Percentiles rank a stretch among this genome's conserved stretches.
phyloP scores from a whole-genome alignment of 345 rosid species.

The Excoecaria cochinchinensis region DNA sequence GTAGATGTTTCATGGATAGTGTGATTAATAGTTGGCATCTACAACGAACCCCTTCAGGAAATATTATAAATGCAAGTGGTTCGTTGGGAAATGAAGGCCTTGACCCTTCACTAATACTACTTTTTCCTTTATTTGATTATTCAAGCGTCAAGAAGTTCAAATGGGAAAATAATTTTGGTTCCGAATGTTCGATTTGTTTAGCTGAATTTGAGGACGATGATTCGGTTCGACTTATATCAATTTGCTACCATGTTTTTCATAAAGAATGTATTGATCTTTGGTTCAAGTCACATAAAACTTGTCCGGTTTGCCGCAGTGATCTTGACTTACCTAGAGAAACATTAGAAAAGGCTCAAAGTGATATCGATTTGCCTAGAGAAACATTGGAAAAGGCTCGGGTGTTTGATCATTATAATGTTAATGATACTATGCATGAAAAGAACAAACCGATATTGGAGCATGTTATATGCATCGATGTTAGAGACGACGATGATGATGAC shows the following conservation, averaged over 20 bases:
- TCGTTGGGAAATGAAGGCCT: conserved; percentile 42
- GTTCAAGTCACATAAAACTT: conserved; percentile 67
- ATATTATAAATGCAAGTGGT: conserved; percentile 12
- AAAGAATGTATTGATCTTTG: conserved; percentile 85
- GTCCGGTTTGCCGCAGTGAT: conserved; percentile 79
- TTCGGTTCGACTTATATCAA: conserved; percentile 60
- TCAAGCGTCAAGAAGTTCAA: conserved; percentile 59
- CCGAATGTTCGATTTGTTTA: conserved; percentile 83
- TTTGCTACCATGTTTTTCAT: conserved; percentile 78
- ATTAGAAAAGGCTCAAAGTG: conserved; percentile 37
- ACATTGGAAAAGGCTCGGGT: conserved; percentile 34
- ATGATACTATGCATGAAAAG: neutral
- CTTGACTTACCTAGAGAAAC: conserved; percentile 51
- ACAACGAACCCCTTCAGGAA: conserved; percentile 36
- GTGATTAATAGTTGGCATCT: conserved; percentile 40
- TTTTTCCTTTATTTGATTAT: conserved; percentile 63
- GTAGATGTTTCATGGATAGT: conserved; percentile 53
- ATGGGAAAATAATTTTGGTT: conserved; percentile 44
- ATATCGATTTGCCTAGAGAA: conserved; percentile 53
- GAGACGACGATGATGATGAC: conserved; percentile 25
- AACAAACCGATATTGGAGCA: conserved; percentile 19
- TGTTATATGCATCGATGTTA: conserved; percentile 35
- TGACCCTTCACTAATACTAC: conserved; percentile 46
- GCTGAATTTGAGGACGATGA: conserved; percentile 64
- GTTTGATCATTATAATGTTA: conserved; percentile 3